A percentile compares a stretch with the other conserved stretches of the same genome.
phyloP scores from a whole-genome alignment of 164 flowering plant species.

The Magnolia sinica region DNA sequence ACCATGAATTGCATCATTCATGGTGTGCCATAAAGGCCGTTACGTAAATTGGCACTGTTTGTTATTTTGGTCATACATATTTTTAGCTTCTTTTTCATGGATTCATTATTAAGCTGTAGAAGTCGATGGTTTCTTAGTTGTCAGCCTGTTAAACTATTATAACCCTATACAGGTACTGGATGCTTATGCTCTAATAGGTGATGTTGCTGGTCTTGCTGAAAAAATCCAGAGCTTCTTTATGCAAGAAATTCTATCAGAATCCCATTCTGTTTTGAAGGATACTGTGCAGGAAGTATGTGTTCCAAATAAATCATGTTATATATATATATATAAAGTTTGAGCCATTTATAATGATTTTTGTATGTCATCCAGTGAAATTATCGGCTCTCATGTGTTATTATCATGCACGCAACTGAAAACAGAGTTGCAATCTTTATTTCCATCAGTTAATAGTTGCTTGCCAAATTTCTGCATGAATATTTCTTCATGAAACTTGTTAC shows the following conservation, averaged over 20 bases:
- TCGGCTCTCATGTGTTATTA: not conserved
- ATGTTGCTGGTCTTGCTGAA: slow-evolving; percentile 89
- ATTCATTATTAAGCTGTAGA: not conserved
- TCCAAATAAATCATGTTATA: not conserved
- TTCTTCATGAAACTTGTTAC: too few species aligned
- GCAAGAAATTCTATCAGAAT: slow-evolving; percentile 95
- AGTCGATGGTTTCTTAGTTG: not conserved
- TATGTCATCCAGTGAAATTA: not conserved
- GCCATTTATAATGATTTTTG: not conserved
- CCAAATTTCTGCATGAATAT: not conserved
- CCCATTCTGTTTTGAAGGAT: slow-evolving; percentile 70
- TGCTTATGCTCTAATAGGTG: slow-evolving; percentile 96
- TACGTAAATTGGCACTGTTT: not conserved
- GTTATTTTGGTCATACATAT: not conserved
- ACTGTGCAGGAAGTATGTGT: slow-evolving; percentile 58
- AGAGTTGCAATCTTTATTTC: too few species aligned
- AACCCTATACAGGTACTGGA: slow-evolving; percentile 75
- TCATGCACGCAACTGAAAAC: too few species aligned
- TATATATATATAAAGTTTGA: not conserved
- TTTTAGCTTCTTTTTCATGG: not conserved
- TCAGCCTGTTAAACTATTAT: not conserved
- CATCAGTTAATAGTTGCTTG: not conserved
- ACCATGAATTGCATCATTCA: not conserved
- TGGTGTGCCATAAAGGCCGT: too few species aligned
- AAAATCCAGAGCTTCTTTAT: slow-evolving; percentile 94